Evolutionary conservation across 176 grass and related monocot species (phyloP), one percentile per base, ranked within the genome.

Genomic region (Chrysopogon serrulatus): DNA sequence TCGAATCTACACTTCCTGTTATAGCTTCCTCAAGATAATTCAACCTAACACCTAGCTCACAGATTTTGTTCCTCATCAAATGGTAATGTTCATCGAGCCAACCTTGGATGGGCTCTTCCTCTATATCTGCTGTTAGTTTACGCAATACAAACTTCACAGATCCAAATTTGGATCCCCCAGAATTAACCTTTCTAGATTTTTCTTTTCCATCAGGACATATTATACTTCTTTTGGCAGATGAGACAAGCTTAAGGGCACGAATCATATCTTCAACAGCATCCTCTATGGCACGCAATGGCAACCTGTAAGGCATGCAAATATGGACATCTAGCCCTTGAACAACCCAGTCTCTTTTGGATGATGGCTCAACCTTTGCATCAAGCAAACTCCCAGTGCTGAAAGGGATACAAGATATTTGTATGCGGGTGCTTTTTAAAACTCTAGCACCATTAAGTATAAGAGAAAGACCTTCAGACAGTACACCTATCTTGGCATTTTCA

Each of bases 81-180:
- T 92, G 87, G 88, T 99, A 99, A 86, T 99, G 96, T 73, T 99
- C 96, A 81, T 99, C 96, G 31, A 96, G 88, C 96, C 96, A 99
- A 40, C 96, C 96, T 72, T 99, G 96, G 74, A 99, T 89, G 23
- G 96, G 96, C 61, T 99, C 96, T 87, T 99, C 96, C 73, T 99
- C 96, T 80, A 99, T 94, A 94, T 96, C 91, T 71, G 91, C 93
- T 18, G 86, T 91, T 54, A 99, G 74, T 87, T 89, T 96, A 57
- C 89, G 96, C 43, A 99, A 87, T 28, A 96, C 82, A 90, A 99
- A 99, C 85, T 89, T 85, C 16, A 99, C 93, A 68, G 93, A 96
- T 86, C 96, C 90, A 90, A 91, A 88, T 79, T 88, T 96, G 74
- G 93, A 67, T 72, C 87, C 45, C 67, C 62, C 89, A 74, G 90